phyloP scores from a whole-genome alignment of 2,329 filamentous ascomycete species.

The Monilinia fructicola region DNA sequence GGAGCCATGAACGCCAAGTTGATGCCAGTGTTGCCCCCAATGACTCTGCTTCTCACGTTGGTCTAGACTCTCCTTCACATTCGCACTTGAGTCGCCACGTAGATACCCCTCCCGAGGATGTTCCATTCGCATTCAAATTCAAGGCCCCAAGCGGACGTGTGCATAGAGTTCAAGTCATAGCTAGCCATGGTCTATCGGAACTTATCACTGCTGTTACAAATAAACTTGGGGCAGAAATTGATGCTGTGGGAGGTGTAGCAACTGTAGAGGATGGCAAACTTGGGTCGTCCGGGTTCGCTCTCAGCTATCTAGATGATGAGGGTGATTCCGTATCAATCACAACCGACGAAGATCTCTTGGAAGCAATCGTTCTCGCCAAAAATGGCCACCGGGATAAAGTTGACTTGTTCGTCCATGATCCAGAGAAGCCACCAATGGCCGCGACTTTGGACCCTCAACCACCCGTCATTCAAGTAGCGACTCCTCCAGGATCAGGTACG shows the following conservation, averaged over 20 bases:
- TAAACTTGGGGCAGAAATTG: constrained; percentile 83
- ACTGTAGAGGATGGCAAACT: constrained; percentile 77
- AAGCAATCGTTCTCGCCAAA: constrained; percentile 82
- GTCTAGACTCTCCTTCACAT: constrained; percentile 72
- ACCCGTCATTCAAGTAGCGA: constrained; percentile 52
- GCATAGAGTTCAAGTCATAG: constrained; percentile 82
- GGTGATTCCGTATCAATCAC: constrained; percentile 97
- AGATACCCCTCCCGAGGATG: constrained; percentile 62
- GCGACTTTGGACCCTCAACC: constrained; percentile 59
- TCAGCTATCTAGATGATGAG: constrained; percentile 96
- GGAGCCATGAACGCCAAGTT: constrained; percentile 62
- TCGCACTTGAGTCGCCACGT: constrained; percentile 57
- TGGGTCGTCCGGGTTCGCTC: constrained; percentile 75
- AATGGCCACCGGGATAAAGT: constrained; percentile 84
- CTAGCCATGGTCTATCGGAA: constrained; percentile 75
- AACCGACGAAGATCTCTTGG: constrained; percentile 86
- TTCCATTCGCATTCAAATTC: constrained; percentile 97
- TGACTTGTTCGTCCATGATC: constrained; percentile 94
- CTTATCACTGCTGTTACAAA: constrained; percentile 74
- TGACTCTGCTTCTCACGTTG: constrained; percentile 92
- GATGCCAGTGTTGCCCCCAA: constrained; percentile 84
- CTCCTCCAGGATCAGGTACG: constrained; percentile 47
- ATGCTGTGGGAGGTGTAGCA: constrained; percentile 78
- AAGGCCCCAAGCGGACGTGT: constrained; percentile 94
- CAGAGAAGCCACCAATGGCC: constrained; percentile 79